Base-by-base conservation (phyloP, 2,329 filamentous ascomycete species). In the Fusarium beomiforme region DNA sequence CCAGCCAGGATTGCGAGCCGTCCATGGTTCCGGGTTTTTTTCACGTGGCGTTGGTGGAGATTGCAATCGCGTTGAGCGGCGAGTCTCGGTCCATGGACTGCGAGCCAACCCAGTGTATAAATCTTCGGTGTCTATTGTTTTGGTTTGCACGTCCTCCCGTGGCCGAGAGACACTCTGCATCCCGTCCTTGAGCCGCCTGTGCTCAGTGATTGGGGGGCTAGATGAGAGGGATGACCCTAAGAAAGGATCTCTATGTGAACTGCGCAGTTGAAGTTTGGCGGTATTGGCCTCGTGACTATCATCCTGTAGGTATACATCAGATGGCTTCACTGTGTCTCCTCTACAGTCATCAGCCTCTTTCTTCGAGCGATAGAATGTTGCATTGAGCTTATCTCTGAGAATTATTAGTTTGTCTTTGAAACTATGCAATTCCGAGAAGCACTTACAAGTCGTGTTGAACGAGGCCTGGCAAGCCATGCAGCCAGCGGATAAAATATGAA, bases 1-100 rank as follows among this genome's bases (percentile, higher is more conserved):
- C 89, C 89, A 91, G 5, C 79, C 79, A 10, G 81, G 82, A 69
- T 91, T 82, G 29, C 80, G 66, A 10, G 77, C 73, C 3, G 88
- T 88, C 89, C 89, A 91, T n/a, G 62, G 59, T 44, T 77, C 68
- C 14, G 72, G 75, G 12, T 49, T 72, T 24, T 8, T 64, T 31
- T 74, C 59, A 16, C 59, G 62, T 23, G 51, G 42, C 14, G 55
- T 31, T n/a, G 53, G 31, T 36, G 72, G 70, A 16, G 73, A 72
- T 42, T 71, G 59, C 19, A 61, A 75, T 51, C 73, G 76, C 23
- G 74, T 78, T 26, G n/a, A 46, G 31, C 73, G 75, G 23, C 79
- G 74, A 9, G 72, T 75, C 39, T 73, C 71, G 24, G 56, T 59
- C 13, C 69, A 62, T 51, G 58, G 50, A 39, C 46, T 66, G 33